Conservation (phyloP, 306 rosid species). For the Cucurbita pepo region DNA sequence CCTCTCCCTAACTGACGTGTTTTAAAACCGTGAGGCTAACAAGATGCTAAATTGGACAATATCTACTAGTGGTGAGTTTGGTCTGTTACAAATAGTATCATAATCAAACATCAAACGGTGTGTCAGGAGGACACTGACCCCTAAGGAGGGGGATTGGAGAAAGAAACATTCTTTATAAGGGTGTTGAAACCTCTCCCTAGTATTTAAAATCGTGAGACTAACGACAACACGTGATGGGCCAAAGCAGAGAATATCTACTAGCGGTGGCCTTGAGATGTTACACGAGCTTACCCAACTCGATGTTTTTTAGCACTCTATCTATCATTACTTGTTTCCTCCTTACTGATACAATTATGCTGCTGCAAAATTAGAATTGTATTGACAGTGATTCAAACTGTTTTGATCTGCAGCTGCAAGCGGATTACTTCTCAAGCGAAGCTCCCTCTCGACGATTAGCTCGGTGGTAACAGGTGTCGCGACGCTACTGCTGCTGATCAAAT, state of each 20-base stretch:
- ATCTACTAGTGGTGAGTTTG: no score
- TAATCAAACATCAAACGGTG: accelerated
- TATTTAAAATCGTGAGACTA: accelerated
- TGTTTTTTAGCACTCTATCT: not conserved
- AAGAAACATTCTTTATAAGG: no score
- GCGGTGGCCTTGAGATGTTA: no score
- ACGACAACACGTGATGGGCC: accelerated
- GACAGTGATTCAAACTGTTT: not conserved
- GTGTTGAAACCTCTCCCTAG: no score
- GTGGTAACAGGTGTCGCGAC: not conserved
- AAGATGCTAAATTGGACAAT: no score
- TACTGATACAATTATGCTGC: not conserved
- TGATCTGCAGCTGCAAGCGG: not conserved
- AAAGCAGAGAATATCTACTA: no score
- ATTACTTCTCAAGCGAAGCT: not conserved
- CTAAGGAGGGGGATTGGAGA: no score
- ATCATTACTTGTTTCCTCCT: not conserved
- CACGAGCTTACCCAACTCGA: not conserved
- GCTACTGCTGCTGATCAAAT: not conserved
- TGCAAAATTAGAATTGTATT: not conserved
- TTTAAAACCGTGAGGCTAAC: no score
- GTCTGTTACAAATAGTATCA: no score
- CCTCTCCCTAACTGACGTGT: no score
- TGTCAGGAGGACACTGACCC: no score
- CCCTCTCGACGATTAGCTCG: not conserved